phyloP scores from a whole-genome alignment of 768 basidiomycete species.

The Psilocybe subaeruginosa region DNA sequence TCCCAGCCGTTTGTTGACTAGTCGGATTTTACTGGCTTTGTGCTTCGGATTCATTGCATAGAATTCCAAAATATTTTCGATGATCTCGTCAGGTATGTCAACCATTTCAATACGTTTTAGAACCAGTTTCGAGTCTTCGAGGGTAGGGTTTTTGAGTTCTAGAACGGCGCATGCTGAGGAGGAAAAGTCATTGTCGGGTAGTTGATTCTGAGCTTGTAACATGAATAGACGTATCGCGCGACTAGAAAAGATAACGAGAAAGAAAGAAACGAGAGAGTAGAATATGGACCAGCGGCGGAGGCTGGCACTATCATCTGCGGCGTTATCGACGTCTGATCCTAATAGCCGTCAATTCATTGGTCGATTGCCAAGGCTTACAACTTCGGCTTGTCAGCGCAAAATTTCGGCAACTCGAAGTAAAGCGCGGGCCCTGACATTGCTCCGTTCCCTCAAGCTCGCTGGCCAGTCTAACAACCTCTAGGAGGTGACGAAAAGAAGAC shows the following conservation, averaged over 20 bases:
- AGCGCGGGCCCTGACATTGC: constrained; percentile 5
- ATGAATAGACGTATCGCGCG: neutral
- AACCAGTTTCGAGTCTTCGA: neutral
- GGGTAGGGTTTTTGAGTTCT: neutral
- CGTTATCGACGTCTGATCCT: neutral
- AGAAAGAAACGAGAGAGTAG: neutral
- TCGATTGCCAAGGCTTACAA: neutral
- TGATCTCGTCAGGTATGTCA: constrained; percentile 15
- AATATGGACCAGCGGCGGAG: neutral
- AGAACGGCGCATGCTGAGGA: neutral
- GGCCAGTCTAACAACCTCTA: constrained; percentile 13
- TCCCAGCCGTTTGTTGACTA: constrained; percentile 22
- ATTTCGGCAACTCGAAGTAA: constrained; percentile 19
- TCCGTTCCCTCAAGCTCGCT: constrained; percentile 12
- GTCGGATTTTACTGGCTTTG: constrained; percentile 2
- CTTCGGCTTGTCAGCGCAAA: constrained; percentile 13
- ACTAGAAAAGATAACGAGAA: neutral
- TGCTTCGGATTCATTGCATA: neutral
- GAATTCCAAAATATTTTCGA: constrained; percentile 12
- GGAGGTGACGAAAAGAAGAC: constrained; percentile 16
- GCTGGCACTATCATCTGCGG: neutral
- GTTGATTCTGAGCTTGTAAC: neutral
- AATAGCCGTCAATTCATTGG: neutral
- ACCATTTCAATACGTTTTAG: neutral
- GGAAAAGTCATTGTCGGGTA: neutral